phyloP scores from a whole-genome alignment of 1,284 basidiomycete species.

The Flammula alnicola region DNA sequence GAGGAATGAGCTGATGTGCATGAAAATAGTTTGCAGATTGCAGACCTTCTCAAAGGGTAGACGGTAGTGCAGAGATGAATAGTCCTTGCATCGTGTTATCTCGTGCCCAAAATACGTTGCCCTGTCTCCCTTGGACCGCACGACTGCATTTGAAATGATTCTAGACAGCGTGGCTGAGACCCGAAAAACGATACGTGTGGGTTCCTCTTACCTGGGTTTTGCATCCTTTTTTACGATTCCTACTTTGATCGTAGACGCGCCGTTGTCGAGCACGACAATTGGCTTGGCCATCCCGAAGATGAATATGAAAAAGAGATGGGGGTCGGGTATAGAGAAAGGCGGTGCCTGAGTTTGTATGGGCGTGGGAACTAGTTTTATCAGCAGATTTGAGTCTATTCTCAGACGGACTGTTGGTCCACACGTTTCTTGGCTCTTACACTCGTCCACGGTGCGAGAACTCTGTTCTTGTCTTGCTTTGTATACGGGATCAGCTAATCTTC shows the following conservation, averaged over 20 bases:
- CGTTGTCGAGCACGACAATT: conserved; percentile 83
- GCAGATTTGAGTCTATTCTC: conserved; percentile 4
- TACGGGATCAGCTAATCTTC: no score
- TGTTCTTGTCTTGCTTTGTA: no score
- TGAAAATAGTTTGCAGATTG: conserved; percentile 22
- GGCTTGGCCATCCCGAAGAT: conserved; percentile 44
- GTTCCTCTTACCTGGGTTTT: conserved; percentile 35
- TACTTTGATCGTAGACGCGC: conserved; percentile 80
- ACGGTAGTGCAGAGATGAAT: conserved; percentile 79
- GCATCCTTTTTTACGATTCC: conserved; percentile 51
- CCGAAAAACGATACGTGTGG: conserved; percentile 8
- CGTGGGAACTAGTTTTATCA: conserved; percentile 22
- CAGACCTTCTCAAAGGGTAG: conserved; percentile 86
- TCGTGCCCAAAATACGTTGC: conserved; percentile 84
- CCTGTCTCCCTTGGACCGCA: conserved; percentile 81
- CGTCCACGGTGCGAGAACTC: no score
- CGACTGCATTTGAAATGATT: conserved; percentile 77
- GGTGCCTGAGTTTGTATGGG: conserved; percentile 19
- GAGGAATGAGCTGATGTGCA: conserved; percentile 17
- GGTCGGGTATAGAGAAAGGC: conserved; percentile 14
- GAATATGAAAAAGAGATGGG: no score
- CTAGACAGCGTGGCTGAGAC: conserved; percentile 48
- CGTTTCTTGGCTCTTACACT: no score
- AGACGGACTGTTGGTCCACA: no score
- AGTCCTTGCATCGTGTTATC: conserved; percentile 74